phyloP scores from a whole-genome alignment of 2,329 filamentous ascomycete genomes.

The Pseudogymnoascus destructans region DNA sequence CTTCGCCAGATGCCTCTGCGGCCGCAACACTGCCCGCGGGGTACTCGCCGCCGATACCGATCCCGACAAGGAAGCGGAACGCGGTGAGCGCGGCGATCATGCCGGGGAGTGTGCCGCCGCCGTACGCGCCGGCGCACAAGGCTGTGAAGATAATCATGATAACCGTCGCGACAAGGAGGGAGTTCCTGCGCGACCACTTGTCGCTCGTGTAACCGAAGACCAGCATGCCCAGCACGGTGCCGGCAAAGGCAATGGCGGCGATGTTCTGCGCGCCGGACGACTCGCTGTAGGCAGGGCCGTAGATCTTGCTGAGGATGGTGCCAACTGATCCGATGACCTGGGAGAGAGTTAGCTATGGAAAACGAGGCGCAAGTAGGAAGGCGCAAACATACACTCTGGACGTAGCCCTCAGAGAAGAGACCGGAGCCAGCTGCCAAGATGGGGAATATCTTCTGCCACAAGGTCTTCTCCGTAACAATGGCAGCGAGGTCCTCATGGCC shows the following conservation, averaged over 20 bases:
- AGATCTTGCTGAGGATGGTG: constrained; percentile 58
- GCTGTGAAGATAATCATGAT: constrained; percentile 79
- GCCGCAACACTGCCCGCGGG: constrained; percentile 73
- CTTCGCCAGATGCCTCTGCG: constrained; percentile 71
- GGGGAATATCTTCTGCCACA: constrained; percentile 32
- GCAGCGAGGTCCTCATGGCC: not conserved
- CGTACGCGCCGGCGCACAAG: constrained; percentile 64
- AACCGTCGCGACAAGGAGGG: constrained; percentile 65
- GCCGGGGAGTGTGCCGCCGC: constrained; percentile 52
- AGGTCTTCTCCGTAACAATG: not conserved
- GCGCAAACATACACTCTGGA: constrained; percentile 55
- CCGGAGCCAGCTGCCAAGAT: constrained; percentile 82
- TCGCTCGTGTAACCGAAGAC: constrained; percentile 72
- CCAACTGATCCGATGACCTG: constrained; percentile 80
- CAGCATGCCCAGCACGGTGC: constrained; percentile 71
- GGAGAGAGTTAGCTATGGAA: not conserved
- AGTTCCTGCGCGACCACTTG: constrained; percentile 72
- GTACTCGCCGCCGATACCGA: constrained; percentile 75
- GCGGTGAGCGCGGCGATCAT: constrained; percentile 69
- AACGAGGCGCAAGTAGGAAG: not conserved
- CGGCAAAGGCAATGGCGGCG: constrained; percentile 70
- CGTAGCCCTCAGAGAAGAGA: constrained; percentile 82
- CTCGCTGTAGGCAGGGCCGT: constrained; percentile 52
- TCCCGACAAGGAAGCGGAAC: constrained; percentile 70
- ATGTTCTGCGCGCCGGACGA: constrained; percentile 64